Conservation (phyloP, 2,329 filamentous ascomycete genomes). For the Trichoderma guizhouense region DNA sequence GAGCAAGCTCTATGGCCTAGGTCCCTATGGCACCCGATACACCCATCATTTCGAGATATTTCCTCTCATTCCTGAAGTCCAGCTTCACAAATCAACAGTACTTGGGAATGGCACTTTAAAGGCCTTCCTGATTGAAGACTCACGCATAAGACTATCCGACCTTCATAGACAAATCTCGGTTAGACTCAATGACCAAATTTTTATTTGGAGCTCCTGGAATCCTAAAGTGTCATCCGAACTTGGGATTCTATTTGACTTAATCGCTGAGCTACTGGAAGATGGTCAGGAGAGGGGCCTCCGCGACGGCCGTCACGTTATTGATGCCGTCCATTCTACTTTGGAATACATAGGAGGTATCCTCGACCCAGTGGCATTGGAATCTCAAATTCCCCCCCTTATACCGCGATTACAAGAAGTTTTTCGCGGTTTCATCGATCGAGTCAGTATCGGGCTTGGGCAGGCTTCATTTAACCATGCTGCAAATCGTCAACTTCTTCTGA, state of each 20-base stretch:
- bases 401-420: slow-evolving; percentile 44
- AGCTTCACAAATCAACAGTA: slow-evolving; percentile 58
- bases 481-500: slow-evolving; percentile 21
- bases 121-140: slow-evolving; percentile 33
- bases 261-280: slow-evolving; percentile 45
- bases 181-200: slow-evolving; percentile 44
- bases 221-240: slow-evolving; percentile 58
- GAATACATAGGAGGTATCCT: slow-evolving; percentile 46
- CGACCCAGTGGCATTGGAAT: slow-evolving; percentile 33
- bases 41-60: slow-evolving; percentile 62
- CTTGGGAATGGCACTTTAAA: slow-evolving; percentile 53
- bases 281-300: not conserved
- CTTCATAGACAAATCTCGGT: slow-evolving; percentile 39
- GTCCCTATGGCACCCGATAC: slow-evolving; percentile 59
- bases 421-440: slow-evolving; percentile 37
- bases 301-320: slow-evolving; percentile 22
- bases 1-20: slow-evolving; percentile 48
- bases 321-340: slow-evolving; percentile 45
- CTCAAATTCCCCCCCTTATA: slow-evolving; percentile 35
- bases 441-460: slow-evolving; percentile 22
- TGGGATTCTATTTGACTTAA: slow-evolving; percentile 58
- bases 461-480: not conserved
- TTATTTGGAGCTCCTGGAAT: slow-evolving; percentile 57
- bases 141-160: slow-evolving; percentile 29
- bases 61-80: slow-evolving; percentile 53